Percentiles rank a stretch among this genome's conserved stretches.
Evolutionary conservation across 768 basidiomycete species (phyloP).

Genomic region (Terana coerulea): DNA sequence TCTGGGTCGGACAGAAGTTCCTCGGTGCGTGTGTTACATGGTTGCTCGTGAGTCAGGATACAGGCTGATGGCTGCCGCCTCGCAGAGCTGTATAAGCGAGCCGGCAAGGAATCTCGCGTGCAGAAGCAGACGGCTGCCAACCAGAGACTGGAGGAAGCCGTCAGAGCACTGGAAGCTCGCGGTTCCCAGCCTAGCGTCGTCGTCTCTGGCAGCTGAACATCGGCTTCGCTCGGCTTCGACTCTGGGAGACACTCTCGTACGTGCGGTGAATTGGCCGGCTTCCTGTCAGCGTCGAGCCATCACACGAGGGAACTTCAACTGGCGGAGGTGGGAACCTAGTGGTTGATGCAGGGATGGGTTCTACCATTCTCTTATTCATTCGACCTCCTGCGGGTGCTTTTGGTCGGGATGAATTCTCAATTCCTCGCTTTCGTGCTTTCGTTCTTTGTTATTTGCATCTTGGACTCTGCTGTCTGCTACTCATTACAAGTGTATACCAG

Average conservation of each 20-base stretch:
- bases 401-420: not conserved
- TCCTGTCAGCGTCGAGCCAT: too few relatives aligned
- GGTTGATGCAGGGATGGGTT: not conserved
- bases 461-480: not conserved
- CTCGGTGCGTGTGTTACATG: constrained; percentile 39
- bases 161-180: constrained; percentile 9
- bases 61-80: not conserved
- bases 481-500: too few relatives aligned
- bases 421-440: not conserved
- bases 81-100: constrained; percentile 56
- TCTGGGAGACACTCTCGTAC: too few relatives aligned
- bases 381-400: not conserved
- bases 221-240: too few relatives aligned
- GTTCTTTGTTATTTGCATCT: not conserved
- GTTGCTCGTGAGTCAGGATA: not conserved
- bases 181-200: not conserved
- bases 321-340: not conserved
- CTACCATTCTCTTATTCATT: not conserved
- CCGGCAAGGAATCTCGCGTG: constrained; percentile 45
- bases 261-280: too few relatives aligned
- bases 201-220: not conserved
- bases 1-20: constrained; percentile 73
- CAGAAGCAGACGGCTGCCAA: constrained; percentile 47
- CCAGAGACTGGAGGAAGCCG: constrained; percentile 17
- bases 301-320: too few relatives aligned